Evolutionary conservation across 1,139 yeast species (phyloP).

Genomic region (Keqinozyma sinolaborantium): DNA sequence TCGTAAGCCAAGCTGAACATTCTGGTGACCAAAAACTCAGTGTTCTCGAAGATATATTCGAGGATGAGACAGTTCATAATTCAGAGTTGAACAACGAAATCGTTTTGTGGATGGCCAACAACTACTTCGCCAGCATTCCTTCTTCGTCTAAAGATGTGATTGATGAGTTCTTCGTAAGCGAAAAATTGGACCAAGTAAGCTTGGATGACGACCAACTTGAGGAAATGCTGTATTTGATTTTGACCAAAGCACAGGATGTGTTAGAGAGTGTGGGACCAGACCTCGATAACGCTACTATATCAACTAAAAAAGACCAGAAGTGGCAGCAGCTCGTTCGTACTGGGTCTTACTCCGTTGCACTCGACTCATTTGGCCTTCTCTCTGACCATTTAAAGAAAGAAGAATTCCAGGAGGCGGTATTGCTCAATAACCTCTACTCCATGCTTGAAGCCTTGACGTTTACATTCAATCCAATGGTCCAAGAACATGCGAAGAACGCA

Average conservation of each 20-base stretch:
- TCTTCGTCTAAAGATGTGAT: conserved; percentile 16
- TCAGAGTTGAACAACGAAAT: conserved; percentile 12
- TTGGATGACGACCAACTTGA: conserved; percentile 6
- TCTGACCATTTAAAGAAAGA: conserved; percentile 18
- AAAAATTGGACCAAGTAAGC: conserved; percentile 3
- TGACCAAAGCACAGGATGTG: conserved; percentile 18
- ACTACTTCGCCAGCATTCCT: conserved; percentile 8
- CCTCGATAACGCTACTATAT: conserved; percentile 4
- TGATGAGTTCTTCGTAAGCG: conserved; percentile 19
- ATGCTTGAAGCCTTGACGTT: conserved; percentile 33
- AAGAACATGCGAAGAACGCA: conserved; percentile 26
- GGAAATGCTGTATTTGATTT: conserved; percentile 12
- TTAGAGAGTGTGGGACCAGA: conserved; percentile 13
- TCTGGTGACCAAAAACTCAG: conserved; percentile 3
- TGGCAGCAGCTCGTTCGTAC: conserved; percentile 15
- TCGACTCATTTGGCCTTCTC: conserved; percentile 27
- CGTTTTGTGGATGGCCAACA: conserved; percentile 30
- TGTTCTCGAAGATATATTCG: conserved; percentile 13
- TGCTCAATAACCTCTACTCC: conserved; percentile 31
- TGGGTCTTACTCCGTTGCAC: conserved; percentile 25
- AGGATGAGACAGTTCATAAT: neutral
- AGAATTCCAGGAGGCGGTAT: conserved; percentile 28
- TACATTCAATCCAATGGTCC: conserved; percentile 24
- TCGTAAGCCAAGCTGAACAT: conserved; percentile 8
- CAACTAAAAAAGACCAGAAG: conserved; percentile 13